Base-by-base conservation (phyloP, 1,139 yeast genomes). In the Taphrina confusa region DNA sequence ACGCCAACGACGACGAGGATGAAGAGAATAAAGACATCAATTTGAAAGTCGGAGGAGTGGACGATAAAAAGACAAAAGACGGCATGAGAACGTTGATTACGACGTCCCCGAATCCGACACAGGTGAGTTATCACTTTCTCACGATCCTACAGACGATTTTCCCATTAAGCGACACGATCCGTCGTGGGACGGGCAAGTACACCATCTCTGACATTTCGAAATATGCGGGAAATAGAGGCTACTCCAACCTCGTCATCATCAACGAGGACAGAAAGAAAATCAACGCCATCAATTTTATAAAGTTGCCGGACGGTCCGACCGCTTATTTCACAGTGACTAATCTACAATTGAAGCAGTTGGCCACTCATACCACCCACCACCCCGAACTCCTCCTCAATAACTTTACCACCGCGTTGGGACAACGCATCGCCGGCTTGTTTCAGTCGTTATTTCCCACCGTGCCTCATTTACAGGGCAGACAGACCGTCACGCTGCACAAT, bases 401-500 rank as follows among this genome's bases (percentile, higher is more conserved):
- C 73, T 94, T 92, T 76, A 82, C 87, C 64, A 90, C 98, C 0
- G 78, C 96, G 67, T 78, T 94, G 65, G 98, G 98, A 73, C 84
- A 85, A 69, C 87, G 97, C 0, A 95, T 92, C 3, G 97, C 96
- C 30, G 79, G 95, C 64, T 75, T 92, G 65, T 92, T 92, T 75
- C 97, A 90, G 72, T 83, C 96, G 1, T 77, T 94, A 33, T 89
- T 91, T 74, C 98, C 98, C 1, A 90, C 87, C 63, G 81, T 82
- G 63, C 98, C 98, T 0, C 97, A 92, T 70, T 81, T 94, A 68
- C 86, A 87, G 72, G 98, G 98, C 36, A 81, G 98, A 68, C 97
- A 92, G 72, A 98, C 89, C 56, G 86, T 92, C 40, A 92, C 98
- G 0, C 75, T 92, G 70, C 98, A 92, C 72, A 92, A 92, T 72